phyloP scores from a whole-genome alignment of 345 rosid genomes.

The Arabis hirsuta region DNA sequence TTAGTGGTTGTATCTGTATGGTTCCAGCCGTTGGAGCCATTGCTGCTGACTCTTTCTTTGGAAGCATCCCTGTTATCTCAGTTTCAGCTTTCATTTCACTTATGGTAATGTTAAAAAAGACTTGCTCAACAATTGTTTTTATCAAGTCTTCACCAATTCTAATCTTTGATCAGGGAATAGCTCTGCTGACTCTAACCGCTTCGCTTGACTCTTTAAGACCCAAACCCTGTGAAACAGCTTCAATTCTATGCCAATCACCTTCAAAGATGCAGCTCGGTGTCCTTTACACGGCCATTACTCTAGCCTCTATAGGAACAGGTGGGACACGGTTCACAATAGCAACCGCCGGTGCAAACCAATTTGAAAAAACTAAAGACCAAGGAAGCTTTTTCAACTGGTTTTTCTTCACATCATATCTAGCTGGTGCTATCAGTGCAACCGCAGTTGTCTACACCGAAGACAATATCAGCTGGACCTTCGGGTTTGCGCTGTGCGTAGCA shows the following conservation, averaged over 20 bases:
- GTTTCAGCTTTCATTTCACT: constrained; percentile 50
- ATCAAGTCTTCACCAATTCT: neutral
- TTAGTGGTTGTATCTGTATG: constrained; percentile 45
- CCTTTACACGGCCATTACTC: constrained; percentile 48
- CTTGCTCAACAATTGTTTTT: neutral
- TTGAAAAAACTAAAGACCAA: constrained; percentile 43
- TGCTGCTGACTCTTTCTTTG: constrained; percentile 55
- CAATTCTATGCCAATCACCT: constrained; percentile 45
- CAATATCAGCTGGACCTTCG: constrained; percentile 55
- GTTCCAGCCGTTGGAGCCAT: constrained; percentile 51
- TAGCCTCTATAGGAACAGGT: constrained; percentile 43
- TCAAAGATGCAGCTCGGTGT: constrained; percentile 45
- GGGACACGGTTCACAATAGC: constrained; percentile 49
- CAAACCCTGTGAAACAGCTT: constrained; percentile 36
- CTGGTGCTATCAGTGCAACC: constrained; percentile 37
- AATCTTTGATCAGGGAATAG: constrained; percentile 39
- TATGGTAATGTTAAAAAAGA: constrained; percentile 39
- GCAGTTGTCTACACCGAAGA: constrained; percentile 52
- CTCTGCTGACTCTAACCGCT: constrained; percentile 49
- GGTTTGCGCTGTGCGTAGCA: constrained; percentile 46
- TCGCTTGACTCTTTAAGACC: constrained; percentile 48
- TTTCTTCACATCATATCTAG: constrained; percentile 43
- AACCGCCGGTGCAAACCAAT: constrained; percentile 57
- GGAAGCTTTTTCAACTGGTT: constrained; percentile 61
- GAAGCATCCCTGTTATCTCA: constrained; percentile 50